Percentiles rank a stretch among this genome's conserved stretches.
Conservation (phyloP, 1,139 yeast genomes). For the Pichia terricola region DNA sequence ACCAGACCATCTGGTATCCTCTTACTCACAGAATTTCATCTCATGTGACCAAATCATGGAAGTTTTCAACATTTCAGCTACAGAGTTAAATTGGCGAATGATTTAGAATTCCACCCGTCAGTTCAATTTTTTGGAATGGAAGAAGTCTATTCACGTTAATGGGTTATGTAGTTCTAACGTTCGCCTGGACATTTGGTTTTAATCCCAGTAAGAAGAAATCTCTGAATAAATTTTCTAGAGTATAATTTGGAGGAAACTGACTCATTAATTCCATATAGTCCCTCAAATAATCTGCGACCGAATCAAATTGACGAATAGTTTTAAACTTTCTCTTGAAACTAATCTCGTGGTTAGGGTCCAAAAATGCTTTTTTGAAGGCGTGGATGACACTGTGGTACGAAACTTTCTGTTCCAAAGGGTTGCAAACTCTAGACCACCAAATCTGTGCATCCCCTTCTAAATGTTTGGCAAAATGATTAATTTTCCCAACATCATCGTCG, state of each 20-base stretch:
- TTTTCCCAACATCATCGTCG: not conserved
- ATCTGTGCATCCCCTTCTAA: not conserved
- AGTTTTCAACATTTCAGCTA: too few relatives aligned
- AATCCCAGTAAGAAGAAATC: not conserved
- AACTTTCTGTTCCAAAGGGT: too few relatives aligned
- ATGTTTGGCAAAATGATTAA: not conserved
- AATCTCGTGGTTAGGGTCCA: not conserved
- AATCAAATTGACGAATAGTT: not conserved
- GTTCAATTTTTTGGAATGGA: too few relatives aligned
- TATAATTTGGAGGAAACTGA: not conserved
- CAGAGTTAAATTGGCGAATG: too few relatives aligned
- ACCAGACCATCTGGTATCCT: too few relatives aligned
- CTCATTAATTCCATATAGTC: not conserved
- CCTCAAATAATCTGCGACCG: not conserved
- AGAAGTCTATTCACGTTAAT: too few relatives aligned
- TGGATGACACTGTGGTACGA: not conserved
- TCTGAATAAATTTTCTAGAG: not conserved
- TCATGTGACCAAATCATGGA: too few relatives aligned
- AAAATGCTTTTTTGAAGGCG: not conserved
- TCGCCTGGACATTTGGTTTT: not conserved
- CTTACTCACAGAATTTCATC: too few relatives aligned
- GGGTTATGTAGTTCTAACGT: not conserved
- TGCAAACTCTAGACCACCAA: not conserved
- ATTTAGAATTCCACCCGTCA: too few relatives aligned
- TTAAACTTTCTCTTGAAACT: not conserved